Evolutionary conservation across 2,329 filamentous ascomycete species (phyloP).

Genomic region (Exserohilum rostratum): DNA sequence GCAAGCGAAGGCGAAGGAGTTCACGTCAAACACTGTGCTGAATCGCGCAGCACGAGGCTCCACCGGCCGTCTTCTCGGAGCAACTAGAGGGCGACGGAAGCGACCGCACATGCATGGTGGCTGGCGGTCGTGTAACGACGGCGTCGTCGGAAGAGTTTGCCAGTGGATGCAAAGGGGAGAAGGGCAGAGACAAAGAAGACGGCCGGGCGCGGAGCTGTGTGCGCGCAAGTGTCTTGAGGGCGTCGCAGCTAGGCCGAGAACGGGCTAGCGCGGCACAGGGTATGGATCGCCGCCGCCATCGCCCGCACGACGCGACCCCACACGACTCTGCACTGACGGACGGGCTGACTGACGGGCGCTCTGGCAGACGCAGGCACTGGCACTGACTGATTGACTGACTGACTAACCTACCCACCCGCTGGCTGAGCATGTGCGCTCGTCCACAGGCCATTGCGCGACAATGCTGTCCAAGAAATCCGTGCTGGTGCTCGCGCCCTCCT

Average conservation of each 20-base stretch:
- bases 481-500: constrained; percentile 22
- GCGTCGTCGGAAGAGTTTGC: constrained; percentile 12
- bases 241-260: not conserved
- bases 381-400: not conserved
- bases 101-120: constrained; percentile 23
- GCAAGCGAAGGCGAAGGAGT: constrained; percentile 26
- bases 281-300: constrained; percentile 7
- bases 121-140: constrained; percentile 23
- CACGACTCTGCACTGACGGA: not conserved
- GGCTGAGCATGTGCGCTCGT: constrained; percentile 29
- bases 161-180: not conserved
- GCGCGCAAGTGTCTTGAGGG: too few species aligned
- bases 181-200: not conserved
- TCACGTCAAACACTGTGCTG: constrained; percentile 26
- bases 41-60: constrained; percentile 12
- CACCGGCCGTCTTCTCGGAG: constrained; percentile 2
- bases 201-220: not conserved
- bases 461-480: constrained; percentile 47
- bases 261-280: constrained; percentile 3
- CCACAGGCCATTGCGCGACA: constrained; percentile 26
- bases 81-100: constrained; percentile 21
- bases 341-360: constrained; percentile 9
- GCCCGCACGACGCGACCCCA: constrained; percentile 16
- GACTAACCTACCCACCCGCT: not conserved
- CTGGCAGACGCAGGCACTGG: not conserved